Conservation (phyloP, 2,329 filamentous ascomycete species). For the Talaromyces sp. region DNA sequence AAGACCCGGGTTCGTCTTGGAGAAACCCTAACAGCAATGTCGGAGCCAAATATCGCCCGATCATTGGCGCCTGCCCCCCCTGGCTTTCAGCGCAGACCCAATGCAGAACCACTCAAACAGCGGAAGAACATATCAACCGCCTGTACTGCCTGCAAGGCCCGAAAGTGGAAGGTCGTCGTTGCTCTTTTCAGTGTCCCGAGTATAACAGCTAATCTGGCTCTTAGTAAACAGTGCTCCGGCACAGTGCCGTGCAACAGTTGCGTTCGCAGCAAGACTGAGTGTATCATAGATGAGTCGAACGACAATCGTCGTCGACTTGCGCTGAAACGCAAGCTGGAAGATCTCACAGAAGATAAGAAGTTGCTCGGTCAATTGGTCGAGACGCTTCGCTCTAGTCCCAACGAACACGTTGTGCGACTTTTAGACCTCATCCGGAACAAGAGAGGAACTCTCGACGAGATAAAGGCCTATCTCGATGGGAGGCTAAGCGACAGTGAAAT, state of each 20-base stretch:
- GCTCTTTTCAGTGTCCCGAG: neutral
- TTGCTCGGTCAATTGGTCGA: conserved; percentile 23
- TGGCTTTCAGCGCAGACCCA: conserved; percentile 16
- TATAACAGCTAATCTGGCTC: neutral
- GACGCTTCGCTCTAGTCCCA: conserved; percentile 22
- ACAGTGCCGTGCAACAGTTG: conserved; percentile 26
- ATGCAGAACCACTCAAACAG: conserved; percentile 8
- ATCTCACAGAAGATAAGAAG: conserved; percentile 25
- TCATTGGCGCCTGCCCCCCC: conserved; percentile 17
- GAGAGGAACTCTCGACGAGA: conserved; percentile 6
- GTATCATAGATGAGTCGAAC: conserved; percentile 24
- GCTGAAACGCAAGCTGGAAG: conserved; percentile 26
- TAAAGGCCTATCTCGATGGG: conserved; percentile 12
- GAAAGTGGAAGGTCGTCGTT: conserved; percentile 17
- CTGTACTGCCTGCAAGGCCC: conserved; percentile 14
- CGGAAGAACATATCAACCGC: conserved; percentile 18
- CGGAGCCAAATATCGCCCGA: conserved; percentile 14
- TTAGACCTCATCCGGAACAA: conserved; percentile 15
- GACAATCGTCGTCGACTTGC: conserved; percentile 26
- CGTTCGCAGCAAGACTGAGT: conserved; percentile 21
- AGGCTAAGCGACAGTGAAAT: conserved; percentile 4
- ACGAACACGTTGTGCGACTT: conserved; percentile 14
- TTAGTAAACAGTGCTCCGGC: conserved; percentile 35
- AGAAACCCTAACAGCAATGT: conserved; percentile 5
- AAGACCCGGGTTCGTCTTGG: no score